Conservation (phyloP, 768 basidiomycete genomes). For the Asterophora lycoperdoides region DNA sequence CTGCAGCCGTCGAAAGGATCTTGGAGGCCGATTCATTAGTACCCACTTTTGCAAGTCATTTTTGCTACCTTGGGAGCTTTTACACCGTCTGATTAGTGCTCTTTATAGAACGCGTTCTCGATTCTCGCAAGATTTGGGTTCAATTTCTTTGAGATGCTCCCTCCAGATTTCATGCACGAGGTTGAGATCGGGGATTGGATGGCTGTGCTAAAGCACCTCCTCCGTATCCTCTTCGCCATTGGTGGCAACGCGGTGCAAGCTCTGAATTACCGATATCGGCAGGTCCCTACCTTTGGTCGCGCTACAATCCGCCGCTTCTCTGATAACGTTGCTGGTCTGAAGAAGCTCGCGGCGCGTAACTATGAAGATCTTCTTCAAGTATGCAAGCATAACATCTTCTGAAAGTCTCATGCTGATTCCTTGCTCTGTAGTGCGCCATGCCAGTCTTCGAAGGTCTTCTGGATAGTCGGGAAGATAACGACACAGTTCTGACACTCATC, state of each 20-base stretch:
- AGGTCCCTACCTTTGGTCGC: conserved; percentile 13
- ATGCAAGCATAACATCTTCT: not conserved
- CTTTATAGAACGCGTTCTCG: not conserved
- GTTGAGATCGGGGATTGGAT: conserved; percentile 26
- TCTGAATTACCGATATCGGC: conserved; percentile 14
- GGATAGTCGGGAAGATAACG: conserved; percentile 11
- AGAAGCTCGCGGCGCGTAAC: conserved; percentile 22
- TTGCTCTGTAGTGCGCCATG: conserved; percentile 4
- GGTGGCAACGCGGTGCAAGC: conserved; percentile 6
- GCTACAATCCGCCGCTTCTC: conserved; percentile 21
- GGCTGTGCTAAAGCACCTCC: conserved; percentile 20
- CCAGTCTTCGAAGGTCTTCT: conserved; percentile 12
- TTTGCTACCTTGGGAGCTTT: not conserved
- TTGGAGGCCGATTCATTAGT: not conserved
- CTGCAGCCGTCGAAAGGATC: not conserved
- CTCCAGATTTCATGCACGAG: conserved; percentile 25
- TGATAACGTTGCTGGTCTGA: conserved; percentile 18
- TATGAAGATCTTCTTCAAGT: conserved; percentile 31
- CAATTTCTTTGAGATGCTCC: conserved; percentile 15
- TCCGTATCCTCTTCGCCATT: conserved; percentile 16
- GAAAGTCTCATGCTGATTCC: not conserved
- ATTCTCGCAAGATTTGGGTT: not conserved
- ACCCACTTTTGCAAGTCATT: not conserved
- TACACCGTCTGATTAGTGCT: too few relatives aligned
- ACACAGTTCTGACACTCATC: conserved; percentile 13